A percentile compares a stretch with the other conserved stretches of the same genome.
Evolutionary conservation across 2,329 filamentous ascomycete species (phyloP).

Genomic region (Diplodia intermedia): DNA sequence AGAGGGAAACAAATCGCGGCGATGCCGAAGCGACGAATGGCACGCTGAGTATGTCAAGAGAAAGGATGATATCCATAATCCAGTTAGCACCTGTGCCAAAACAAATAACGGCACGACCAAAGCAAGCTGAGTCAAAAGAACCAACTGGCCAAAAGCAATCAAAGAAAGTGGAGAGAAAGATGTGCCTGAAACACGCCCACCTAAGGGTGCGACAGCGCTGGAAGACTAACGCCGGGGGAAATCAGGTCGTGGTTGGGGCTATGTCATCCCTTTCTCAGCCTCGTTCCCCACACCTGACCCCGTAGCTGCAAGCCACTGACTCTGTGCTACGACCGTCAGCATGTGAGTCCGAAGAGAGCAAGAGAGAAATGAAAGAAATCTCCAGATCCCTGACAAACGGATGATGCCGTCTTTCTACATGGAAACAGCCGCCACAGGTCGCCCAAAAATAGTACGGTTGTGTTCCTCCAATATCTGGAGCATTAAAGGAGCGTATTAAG

Average conservation of each 20-base stretch:
- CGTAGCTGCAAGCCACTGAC: slow-evolving; percentile 24
- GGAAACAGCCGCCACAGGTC: slow-evolving; percentile 10
- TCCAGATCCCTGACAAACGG: slow-evolving; percentile 16
- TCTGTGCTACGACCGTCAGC: slow-evolving; percentile 19
- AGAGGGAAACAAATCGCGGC: neutral
- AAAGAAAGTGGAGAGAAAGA: slow-evolving; percentile 4
- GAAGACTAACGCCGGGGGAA: neutral
- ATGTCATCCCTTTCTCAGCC: slow-evolving; percentile 6
- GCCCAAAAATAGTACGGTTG: slow-evolving; percentile 28
- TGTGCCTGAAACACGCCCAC: slow-evolving; percentile 5
- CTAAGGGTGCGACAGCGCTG: neutral
- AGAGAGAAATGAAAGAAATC: slow-evolving; percentile 10
- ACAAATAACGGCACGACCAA: slow-evolving; percentile 5
- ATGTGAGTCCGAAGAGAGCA: slow-evolving; percentile 19
- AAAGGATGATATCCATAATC: neutral
- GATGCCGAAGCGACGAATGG: neutral
- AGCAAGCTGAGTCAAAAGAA: slow-evolving; percentile 19
- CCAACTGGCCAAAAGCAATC: slow-evolving; percentile 7
- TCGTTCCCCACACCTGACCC: slow-evolving; percentile 18
- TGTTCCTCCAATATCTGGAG: slow-evolving; percentile 20
- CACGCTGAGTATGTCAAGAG: slow-evolving; percentile 9
- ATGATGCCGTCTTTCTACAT: slow-evolving; percentile 15
- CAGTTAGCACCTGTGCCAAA: slow-evolving; percentile 10
- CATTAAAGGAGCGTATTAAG: slow-evolving; percentile 30
- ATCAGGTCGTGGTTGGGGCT: neutral